Percentiles rank a stretch among this genome's conserved stretches.
phyloP scores from a whole-genome alignment of 768 basidiomycete genomes.

The Macrolepiota fuliginosa region DNA sequence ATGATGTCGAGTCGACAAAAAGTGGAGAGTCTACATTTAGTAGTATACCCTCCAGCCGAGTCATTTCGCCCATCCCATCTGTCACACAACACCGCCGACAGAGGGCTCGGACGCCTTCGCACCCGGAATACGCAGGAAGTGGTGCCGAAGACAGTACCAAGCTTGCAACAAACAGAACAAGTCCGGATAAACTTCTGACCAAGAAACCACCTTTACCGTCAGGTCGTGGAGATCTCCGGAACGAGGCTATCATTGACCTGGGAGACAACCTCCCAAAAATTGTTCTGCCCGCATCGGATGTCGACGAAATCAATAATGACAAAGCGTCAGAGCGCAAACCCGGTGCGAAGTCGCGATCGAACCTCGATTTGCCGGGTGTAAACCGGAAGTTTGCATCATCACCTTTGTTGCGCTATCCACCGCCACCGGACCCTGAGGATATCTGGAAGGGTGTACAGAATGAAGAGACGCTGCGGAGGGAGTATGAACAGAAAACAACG shows the following conservation, averaged over 20 bases:
- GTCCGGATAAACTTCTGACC: background rate
- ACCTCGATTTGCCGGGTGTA: background rate
- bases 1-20: slow-evolving; percentile 10
- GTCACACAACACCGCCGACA: background rate
- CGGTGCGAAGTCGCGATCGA: background rate
- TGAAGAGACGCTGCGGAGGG: slow-evolving; percentile 48
- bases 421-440: slow-evolving; percentile 22
- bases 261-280: background rate
- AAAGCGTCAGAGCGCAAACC: background rate
- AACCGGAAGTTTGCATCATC: slow-evolving; percentile 1
- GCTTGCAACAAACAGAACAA: background rate
- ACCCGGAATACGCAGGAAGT: background rate
- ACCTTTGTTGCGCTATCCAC: slow-evolving; percentile 1
- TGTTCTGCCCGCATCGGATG: background rate
- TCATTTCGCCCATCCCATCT: background rate
- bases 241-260: background rate
- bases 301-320: background rate
- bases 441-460: slow-evolving; percentile 30
- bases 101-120: background rate
- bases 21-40: slow-evolving; percentile 8
- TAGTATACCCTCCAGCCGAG: slow-evolving; percentile 5
- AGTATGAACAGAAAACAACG: slow-evolving; percentile 60
- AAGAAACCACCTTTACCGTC: background rate
- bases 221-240: background rate
- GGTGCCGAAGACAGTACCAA: background rate